Evolutionary conservation across 2,329 filamentous ascomycete genomes (phyloP).

Genomic region (Penicillium sp.): DNA sequence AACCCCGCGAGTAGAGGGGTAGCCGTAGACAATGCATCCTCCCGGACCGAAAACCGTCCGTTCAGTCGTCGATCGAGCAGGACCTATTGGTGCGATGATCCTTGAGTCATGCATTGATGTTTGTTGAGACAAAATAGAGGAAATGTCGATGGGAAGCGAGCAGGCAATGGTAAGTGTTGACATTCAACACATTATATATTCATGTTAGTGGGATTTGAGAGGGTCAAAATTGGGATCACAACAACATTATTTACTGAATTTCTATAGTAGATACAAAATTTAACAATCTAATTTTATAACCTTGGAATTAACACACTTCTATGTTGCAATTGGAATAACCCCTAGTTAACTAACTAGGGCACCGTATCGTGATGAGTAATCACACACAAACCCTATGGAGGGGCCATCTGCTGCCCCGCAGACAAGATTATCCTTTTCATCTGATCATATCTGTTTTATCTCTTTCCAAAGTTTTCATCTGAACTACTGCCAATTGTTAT

Average conservation of each 20-base stretch:
- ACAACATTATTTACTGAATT: too few species aligned
- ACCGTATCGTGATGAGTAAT: neutral
- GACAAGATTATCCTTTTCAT: neutral
- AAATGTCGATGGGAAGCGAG: too few species aligned
- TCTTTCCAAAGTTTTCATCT: neutral
- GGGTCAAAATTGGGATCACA: too few species aligned
- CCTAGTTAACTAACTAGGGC: neutral
- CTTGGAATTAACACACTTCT: too few species aligned
- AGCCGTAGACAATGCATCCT: slow-evolving; percentile 16
- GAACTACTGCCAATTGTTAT: neutral
- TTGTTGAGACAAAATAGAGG: too few species aligned
- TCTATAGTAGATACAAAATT: too few species aligned
- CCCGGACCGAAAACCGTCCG: slow-evolving; percentile 6
- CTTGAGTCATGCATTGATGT: too few species aligned
- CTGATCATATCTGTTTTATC: neutral
- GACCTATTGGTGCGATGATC: too few species aligned
- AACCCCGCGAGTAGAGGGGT: slow-evolving; percentile 16
- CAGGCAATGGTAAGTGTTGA: too few species aligned
- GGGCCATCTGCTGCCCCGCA: neutral
- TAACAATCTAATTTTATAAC: too few species aligned
- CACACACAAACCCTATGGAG: neutral
- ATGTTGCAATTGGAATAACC: neutral
- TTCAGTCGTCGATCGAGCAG: slow-evolving; percentile 10
- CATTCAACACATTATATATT: too few species aligned
- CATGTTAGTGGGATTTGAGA: too few species aligned